Base-by-base conservation (phyloP, 257 asterid genomes). In the Mitragyna speciosa region DNA sequence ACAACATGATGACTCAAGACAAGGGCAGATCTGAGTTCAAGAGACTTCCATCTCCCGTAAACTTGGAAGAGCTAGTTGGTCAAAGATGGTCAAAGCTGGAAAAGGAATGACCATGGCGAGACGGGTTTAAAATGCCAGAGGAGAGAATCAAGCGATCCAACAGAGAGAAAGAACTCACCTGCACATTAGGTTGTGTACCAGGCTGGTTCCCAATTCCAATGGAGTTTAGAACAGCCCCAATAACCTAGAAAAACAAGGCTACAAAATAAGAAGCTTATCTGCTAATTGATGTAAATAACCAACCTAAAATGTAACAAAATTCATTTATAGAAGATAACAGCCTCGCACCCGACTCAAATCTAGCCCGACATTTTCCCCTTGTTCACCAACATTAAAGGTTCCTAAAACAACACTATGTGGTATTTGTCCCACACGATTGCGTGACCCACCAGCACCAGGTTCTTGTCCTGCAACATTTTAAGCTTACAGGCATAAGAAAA, bases 361-460 rank as follows among this genome's bases (percentile, higher is more conserved):
- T 70, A 97, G 91, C 39, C 84, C 87, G 70, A 72, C 84, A 76
- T 89, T 90, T 78, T 92, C 98, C 76, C 94, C 93, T 81, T 84
- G 92, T 63, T 96, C 99, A 72, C 97, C 99, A 82, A 89, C 89
- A 89, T 92, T 92, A 81, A 96, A 83, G 68, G 94, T 87, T 30
- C 99, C 99, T 36, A 96, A 51, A 63, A 94, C 95, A 61, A 96
- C 88, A 87, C 97, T 91, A 52, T 92, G 99, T 59, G 97, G 87
- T 79, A 94, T 85, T 80, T 90, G 97, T 73, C 98, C 97, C 66
- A 95, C 73, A 72, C 91, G 99, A 81, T 56, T 80, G 67, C 83
- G 91, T 41, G 88, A 45, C 6, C 83, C 96, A 84, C 93, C 91
- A 78, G 84, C 83, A 84, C 82, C 84, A 77, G 89, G 81, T 80